These are phyloP conservation scores for Gnetum montanum DNA, from an alignment of 75 land plant species.

Conservation along the genomic window DNA sequence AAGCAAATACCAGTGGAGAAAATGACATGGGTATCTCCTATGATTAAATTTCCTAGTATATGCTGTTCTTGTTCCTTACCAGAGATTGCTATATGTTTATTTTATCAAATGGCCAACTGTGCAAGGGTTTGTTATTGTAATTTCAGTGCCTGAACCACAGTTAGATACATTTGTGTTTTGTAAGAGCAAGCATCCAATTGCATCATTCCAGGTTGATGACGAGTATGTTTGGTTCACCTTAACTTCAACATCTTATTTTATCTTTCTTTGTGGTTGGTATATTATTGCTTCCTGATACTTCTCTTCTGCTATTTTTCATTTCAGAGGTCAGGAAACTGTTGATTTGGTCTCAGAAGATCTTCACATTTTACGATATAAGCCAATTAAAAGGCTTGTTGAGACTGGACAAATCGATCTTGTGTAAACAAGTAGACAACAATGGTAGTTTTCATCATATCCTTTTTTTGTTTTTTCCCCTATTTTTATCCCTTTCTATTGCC, in stretches of 20 bases:
- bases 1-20: conserved; percentile 81
- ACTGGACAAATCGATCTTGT: conserved; percentile 75
- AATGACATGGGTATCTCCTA: conserved; percentile 77
- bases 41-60: background rate
- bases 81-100: background rate
- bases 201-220: conserved; percentile 80
- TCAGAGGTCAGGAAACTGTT: conserved; percentile 62
- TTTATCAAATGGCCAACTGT: background rate
- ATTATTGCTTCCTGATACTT: background rate
- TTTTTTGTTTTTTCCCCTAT: too few relatives aligned
- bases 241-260: background rate
- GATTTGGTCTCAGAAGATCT: conserved; percentile 65
- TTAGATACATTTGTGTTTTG: conserved; percentile 81
- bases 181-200: conserved; percentile 51
- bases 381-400: conserved; percentile 61
- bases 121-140: background rate
- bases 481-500: too few relatives aligned
- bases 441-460: too few relatives aligned
- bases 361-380: conserved; percentile 69
- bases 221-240: conserved; percentile 20
- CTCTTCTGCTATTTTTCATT: background rate
- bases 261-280: background rate
- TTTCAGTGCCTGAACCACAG: conserved; percentile 64
- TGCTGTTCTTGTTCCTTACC: background rate
- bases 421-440: too few relatives aligned